Evolutionary conservation across 345 rosid species (phyloP).

Genomic region (Sisymbrium irio): DNA sequence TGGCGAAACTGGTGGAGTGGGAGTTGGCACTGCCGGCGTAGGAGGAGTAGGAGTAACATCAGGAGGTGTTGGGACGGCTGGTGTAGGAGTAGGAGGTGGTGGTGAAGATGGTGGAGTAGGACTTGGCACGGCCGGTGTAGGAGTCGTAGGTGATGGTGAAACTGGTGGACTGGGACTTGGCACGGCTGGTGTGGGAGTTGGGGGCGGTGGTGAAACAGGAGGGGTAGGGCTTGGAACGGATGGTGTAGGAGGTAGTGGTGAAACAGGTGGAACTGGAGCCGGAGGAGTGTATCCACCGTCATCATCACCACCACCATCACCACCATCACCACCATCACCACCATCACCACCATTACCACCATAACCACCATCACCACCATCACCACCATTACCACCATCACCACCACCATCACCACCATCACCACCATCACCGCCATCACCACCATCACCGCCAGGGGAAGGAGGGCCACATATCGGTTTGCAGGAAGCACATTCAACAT

Average conservation of each 20-base stretch:
- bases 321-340: too few relatives aligned
- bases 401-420: too few relatives aligned
- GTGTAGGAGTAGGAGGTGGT: constrained; percentile 19
- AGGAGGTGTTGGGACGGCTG: neutral
- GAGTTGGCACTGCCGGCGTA: neutral
- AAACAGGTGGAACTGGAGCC: neutral
- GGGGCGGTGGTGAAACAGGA: too few relatives aligned
- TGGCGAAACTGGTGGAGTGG: neutral
- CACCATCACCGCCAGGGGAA: constrained; percentile 15
- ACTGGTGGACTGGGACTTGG: neutral
- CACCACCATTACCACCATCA: too few relatives aligned
- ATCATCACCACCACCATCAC: too few relatives aligned
- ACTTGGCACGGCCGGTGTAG: constrained; percentile 18
- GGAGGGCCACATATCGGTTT: constrained; percentile 44
- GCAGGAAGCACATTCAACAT: constrained; percentile 51
- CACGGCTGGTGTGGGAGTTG: too few relatives aligned
- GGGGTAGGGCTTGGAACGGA: too few relatives aligned
- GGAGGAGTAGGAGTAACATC: constrained; percentile 6
- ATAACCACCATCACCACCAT: too few relatives aligned
- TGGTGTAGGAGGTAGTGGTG: neutral
- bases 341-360: too few relatives aligned
- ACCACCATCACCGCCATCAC: neutral
- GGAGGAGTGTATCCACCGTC: neutral
- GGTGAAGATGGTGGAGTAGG: constrained; percentile 13
- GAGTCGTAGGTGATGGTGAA: constrained; percentile 17